Base-by-base conservation (phyloP, 148 eudicot species). In the Rheum nobile region DNA sequence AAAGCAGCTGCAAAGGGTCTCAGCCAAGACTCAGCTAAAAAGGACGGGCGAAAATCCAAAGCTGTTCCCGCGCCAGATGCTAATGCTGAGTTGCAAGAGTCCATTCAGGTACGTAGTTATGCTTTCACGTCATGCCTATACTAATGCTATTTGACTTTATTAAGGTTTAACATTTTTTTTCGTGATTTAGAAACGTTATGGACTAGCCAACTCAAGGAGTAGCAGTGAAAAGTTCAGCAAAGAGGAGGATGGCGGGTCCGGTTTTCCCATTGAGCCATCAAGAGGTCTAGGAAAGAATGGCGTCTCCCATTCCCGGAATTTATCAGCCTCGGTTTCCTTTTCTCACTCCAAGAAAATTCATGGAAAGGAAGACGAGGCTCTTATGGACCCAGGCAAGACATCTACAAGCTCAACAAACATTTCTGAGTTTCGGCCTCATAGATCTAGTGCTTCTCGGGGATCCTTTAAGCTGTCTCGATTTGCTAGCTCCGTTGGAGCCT, bases 41-140 rank as follows among this genome's bases (percentile, higher is more conserved):
- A 80, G 74, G 87, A 74, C 34, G 77, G 75, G 54, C 81, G 72
- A 74, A 83, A 72, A 76, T 89, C 87, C 31, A 84, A 77, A 81
- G 93, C 85, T 19, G 82, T 84, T 59, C 87, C 93, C 0, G 90
- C 86, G 43, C 89, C 89, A 71, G 85, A 84, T 78, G 91, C 90
- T 81, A 89, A 89, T 84, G 90, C 93, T 50, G 90, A 89, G 83
- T 77, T 84, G 71, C 86, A 77, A 72, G 75, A 76, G 24, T 86
- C 90, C 50, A 83, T 85, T 69, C 81, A 79, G 93, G 93, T 89
- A 79, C 46, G 38, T 29, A 19, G 9, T 6, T 26, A 26, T 4
- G 1, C 6, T 57, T 24, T 57, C 65, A 24, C 1, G 3, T 5
- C 31, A 79, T 19, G 37, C 9, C n/a, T 38, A 48, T 72, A 54